These are phyloP conservation scores for Eutrema salsugineum DNA, from an alignment of 441 rosid species.

Conservation along the genomic window DNA sequence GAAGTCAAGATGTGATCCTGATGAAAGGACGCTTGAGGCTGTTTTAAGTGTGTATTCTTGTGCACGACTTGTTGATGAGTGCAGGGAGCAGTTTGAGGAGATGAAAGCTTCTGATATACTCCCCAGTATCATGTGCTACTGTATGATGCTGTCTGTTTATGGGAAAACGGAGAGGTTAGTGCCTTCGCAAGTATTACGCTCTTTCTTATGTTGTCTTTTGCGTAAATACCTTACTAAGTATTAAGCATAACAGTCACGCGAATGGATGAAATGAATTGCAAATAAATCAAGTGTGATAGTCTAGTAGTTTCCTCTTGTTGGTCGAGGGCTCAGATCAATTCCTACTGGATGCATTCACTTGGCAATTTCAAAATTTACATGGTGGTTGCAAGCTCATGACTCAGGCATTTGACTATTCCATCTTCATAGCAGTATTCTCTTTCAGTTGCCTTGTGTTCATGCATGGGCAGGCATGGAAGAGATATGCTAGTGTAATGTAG, in stretches of 20 bases:
- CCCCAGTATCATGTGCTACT: conserved; percentile 89
- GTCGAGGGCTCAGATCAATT: background rate
- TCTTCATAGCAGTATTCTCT: background rate
- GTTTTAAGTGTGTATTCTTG: conserved; percentile 81
- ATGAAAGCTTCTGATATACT: conserved; percentile 75
- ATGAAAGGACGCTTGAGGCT: conserved; percentile 90
- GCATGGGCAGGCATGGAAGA: conserved; percentile 3
- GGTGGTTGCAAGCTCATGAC: background rate
- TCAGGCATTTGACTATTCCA: background rate
- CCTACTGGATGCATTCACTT: background rate
- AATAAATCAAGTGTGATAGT: background rate
- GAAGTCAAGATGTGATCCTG: conserved; percentile 74
- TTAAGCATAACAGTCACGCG: background rate
- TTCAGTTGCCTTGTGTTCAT: background rate
- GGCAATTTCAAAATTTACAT: background rate
- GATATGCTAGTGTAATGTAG: conserved; percentile 7
- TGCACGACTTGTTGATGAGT: conserved; percentile 89
- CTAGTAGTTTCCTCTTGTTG: background rate
- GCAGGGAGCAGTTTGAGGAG: conserved; percentile 91
- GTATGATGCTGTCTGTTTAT: conserved; percentile 92
- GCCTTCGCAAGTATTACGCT: conserved; percentile 12
- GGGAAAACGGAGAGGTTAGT: conserved; percentile 80
- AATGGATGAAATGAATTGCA: background rate
- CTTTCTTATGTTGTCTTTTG: conserved; percentile 10
- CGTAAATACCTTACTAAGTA: background rate